These are phyloP conservation scores for Lentinula sp. DNA, from an alignment of 768 basidiomycete species.

Conservation along the genomic window DNA sequence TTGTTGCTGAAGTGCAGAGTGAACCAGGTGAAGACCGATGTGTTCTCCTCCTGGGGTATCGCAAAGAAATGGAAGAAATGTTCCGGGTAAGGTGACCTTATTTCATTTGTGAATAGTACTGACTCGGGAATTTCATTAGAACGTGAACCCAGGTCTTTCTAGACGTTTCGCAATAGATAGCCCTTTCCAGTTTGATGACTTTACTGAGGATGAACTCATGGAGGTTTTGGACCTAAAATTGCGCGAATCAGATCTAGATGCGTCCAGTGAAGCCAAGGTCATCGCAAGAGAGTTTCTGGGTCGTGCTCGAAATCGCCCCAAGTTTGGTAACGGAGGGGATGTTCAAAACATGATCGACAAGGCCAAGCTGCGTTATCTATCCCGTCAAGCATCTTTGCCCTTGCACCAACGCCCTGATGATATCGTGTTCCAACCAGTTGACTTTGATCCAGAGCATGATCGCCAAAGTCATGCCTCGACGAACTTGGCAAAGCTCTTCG, in stretches of 20 bases:
- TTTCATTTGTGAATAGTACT: no score
- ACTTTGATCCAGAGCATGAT: slow-evolving; percentile 59
- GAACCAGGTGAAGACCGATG: slow-evolving; percentile 42
- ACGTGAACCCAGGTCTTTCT: slow-evolving; percentile 62
- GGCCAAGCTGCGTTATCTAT: slow-evolving; percentile 46
- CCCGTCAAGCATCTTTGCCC: slow-evolving; percentile 23
- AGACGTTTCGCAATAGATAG: slow-evolving; percentile 66
- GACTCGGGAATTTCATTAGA: slow-evolving; percentile 26
- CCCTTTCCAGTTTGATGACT: slow-evolving; percentile 67
- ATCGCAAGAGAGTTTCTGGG: slow-evolving; percentile 48
- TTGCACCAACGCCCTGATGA: slow-evolving; percentile 21
- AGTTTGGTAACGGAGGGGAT: slow-evolving; percentile 63
- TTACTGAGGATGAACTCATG: slow-evolving; percentile 44
- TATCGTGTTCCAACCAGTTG: slow-evolving; percentile 48
- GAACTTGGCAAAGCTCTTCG: slow-evolving; percentile 53
- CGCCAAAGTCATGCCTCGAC: slow-evolving; percentile 38
- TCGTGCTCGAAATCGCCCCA: slow-evolving; percentile 40
- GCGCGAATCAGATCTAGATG: slow-evolving; percentile 47
- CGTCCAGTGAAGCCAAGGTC: slow-evolving; percentile 49
- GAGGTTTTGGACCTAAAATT: slow-evolving; percentile 54
- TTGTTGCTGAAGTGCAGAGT: slow-evolving; percentile 41
- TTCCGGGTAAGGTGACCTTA: slow-evolving; percentile 44
- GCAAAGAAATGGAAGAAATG: slow-evolving; percentile 49
- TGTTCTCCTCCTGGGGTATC: slow-evolving; percentile 37
- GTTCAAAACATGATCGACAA: slow-evolving; percentile 53